Base-by-base conservation (phyloP, 306 rosid species). In the Erythrophleum fordii region DNA sequence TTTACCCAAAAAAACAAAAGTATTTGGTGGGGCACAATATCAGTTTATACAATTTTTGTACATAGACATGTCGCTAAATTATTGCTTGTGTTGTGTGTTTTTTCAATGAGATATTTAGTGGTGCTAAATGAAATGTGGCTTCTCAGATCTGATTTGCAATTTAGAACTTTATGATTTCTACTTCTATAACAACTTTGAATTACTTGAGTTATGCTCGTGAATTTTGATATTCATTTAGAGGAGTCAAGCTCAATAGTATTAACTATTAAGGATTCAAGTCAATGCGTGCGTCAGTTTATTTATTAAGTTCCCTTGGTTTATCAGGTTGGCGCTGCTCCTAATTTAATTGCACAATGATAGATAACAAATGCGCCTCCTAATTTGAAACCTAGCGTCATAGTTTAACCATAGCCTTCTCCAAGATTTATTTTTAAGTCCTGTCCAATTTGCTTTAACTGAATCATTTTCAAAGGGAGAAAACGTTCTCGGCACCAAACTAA, bases 401-500 rank as follows among this genome's bases (percentile, higher is more conserved):
- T 11, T 44, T 8, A 44, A 51, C 25, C 11, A 6, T 18, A 52
- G 59, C 10, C 53, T 67, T 39, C 34, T 11, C 16, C 34, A 80
- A 18, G 56, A 23, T 31, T 22, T 44, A 34, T 51, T 31, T 68
- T 22, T 35, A 3, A 52, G 25, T 45, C 44, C 71, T 71, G 6
- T 64, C 41, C 59, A n/a, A 48, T 26, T 52, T 70, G 60, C 61
- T 29, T 65, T 67, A 2, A 73, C 9, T 5, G 75, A 52, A 58
- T 66, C 73, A 55, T 12, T 59, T 31, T 31, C 1, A 31, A 31
- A 31, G 4, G 34, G 34, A 31, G 34, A 31, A 31, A 31, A 31
- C 4, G 34, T 1, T 74, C 69, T 83, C 6, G 8, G 44, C 44
- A 16, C 12, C 25, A 31, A 31, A 62, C 44, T 29, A 13, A 59